Conservation (phyloP, 1,139 yeast species). For the Suhomyces taliae region DNA sequence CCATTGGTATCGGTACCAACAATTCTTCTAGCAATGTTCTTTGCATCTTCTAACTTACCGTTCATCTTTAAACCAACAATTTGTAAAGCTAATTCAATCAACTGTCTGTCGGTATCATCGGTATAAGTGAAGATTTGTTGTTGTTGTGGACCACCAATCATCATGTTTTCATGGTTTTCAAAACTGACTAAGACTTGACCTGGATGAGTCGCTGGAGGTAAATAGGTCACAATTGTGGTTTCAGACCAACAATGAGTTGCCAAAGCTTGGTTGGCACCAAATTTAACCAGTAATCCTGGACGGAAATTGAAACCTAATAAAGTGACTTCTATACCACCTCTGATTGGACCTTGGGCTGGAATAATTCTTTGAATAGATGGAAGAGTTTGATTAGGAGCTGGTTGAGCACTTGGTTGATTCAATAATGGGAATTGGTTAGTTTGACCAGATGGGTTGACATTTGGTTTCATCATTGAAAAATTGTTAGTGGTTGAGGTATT, state of each 20-base stretch:
- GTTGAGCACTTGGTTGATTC: slow-evolving; percentile 11
- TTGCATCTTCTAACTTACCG: slow-evolving; percentile 89
- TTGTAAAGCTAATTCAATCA: slow-evolving; percentile 88
- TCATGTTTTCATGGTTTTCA: slow-evolving; percentile 45
- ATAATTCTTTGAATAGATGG: slow-evolving; percentile 81
- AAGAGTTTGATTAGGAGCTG: slow-evolving; percentile 16
- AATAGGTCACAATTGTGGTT: slow-evolving; percentile 85
- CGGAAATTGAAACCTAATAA: slow-evolving; percentile 83
- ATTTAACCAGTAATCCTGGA: slow-evolving; percentile 77
- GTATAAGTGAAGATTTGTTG: slow-evolving; percentile 78
- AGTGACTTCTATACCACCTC: slow-evolving; percentile 96
- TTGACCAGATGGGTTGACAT: background rate
- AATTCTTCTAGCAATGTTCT: slow-evolving; percentile 83
- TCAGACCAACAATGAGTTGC: slow-evolving; percentile 97
- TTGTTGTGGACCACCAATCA: slow-evolving; percentile 35
- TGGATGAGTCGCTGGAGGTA: slow-evolving; percentile 85
- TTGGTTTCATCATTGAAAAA: slow-evolving; percentile 10
- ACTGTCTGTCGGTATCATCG: slow-evolving; percentile 90
- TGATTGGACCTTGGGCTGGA: slow-evolving; percentile 91
- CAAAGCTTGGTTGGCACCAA: slow-evolving; percentile 79
- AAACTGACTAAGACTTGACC: slow-evolving; percentile 92
- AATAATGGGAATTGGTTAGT: slow-evolving; percentile 15
- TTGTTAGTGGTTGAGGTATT: slow-evolving; percentile 36
- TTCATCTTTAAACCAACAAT: slow-evolving; percentile 94
- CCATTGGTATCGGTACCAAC: slow-evolving; percentile 55